phyloP scores from a whole-genome alignment of 805 yeast genomes.

The Yamadazyma scolyti region DNA sequence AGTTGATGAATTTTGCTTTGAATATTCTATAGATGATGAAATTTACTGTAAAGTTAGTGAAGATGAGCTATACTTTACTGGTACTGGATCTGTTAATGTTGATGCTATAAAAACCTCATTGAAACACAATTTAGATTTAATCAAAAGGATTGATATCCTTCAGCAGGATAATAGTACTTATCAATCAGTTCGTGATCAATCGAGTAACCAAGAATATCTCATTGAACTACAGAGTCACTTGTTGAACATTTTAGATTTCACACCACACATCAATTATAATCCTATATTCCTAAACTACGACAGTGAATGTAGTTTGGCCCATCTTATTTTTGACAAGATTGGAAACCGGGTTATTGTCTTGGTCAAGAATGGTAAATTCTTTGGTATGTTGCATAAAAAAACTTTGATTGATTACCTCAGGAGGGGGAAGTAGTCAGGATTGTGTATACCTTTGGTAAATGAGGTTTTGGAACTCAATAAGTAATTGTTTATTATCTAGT shows the following conservation, averaged over 20 bases:
- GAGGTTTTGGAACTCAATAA: no score
- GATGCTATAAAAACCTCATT: constrained; percentile 6
- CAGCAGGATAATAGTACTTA: constrained; percentile 16
- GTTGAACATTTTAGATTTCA: constrained; percentile 33
- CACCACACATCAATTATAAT: constrained; percentile 38
- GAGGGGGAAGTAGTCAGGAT: constrained; percentile 11
- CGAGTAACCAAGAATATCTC: constrained; percentile 3
- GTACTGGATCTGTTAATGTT: background rate
- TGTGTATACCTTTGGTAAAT: no score
- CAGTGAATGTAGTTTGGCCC: constrained; percentile 48
- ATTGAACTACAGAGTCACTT: constrained; percentile 7
- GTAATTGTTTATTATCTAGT: no score
- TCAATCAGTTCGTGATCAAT: constrained; percentile 11
- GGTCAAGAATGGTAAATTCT: constrained; percentile 42
- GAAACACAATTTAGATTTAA: constrained; percentile 8
- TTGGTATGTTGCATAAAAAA: constrained; percentile 53
- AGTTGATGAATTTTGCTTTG: constrained; percentile 24
- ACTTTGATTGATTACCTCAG: constrained; percentile 44
- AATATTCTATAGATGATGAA: constrained; percentile 23
- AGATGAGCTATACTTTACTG: constrained; percentile 8
- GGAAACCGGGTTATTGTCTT: constrained; percentile 50
- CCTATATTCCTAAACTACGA: constrained; percentile 47
- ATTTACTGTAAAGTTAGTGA: constrained; percentile 23
- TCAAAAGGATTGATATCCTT: no score
- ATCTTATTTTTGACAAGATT: constrained; percentile 47